Evolutionary conservation across 2,329 filamentous ascomycete genomes (phyloP).

Genomic region (Aspergillus intermedius): DNA sequence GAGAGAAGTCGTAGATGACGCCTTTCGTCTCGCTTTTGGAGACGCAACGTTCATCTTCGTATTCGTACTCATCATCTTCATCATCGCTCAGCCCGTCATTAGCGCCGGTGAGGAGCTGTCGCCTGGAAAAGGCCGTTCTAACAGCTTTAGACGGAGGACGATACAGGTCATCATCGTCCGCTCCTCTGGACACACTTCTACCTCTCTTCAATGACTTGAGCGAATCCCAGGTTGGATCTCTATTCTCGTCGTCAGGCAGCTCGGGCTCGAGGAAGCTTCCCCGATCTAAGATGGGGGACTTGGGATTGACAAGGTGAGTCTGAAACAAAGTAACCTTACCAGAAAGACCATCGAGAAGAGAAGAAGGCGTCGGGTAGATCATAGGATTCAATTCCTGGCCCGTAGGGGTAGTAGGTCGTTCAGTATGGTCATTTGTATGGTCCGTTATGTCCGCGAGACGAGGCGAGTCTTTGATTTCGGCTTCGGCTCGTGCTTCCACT

Average conservation of each 20-base stretch:
- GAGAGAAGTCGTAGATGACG: constrained; percentile 21
- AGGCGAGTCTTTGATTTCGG: no score
- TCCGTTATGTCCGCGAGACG: not conserved
- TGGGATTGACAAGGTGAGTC: not conserved
- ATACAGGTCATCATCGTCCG: constrained; percentile 3
- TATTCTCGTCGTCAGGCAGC: not conserved
- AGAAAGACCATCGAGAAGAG: not conserved
- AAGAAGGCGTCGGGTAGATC: not conserved
- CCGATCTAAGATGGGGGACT: not conserved
- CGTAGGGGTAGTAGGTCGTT: not conserved
- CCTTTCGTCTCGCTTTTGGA: constrained; percentile 17
- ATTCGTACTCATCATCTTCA: constrained; percentile 10
- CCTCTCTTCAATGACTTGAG: not conserved
- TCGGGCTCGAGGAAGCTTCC: not conserved
- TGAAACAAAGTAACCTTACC: not conserved
- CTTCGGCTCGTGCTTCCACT: no score
- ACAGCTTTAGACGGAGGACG: not conserved
- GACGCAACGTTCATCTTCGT: constrained; percentile 6
- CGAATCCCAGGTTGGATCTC: not conserved
- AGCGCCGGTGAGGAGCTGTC: not conserved
- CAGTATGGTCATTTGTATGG: not conserved
- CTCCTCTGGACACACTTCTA: not conserved
- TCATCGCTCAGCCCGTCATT: constrained; percentile 3
- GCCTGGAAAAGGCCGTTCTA: not conserved
- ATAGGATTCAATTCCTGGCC: not conserved